Evolutionary conservation across 139 green algal species (phyloP), one percentile per base, ranked within the genome.

Genomic region (Chlamydomonas eustigma): DNA sequence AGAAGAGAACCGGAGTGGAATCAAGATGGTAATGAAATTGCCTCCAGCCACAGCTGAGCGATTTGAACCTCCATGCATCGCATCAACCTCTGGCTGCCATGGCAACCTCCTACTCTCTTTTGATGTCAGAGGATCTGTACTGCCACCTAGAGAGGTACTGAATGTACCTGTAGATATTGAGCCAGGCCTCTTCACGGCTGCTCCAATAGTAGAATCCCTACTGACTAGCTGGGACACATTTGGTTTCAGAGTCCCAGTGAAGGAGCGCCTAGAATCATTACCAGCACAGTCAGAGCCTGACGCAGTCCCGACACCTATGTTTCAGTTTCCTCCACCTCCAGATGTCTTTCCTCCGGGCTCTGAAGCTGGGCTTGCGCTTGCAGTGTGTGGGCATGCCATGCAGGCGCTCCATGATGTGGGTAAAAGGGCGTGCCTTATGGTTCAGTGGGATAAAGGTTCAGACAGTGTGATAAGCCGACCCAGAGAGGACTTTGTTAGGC

Each of bases 21-120:
- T 44, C 32, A 72, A 72, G 65, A 34, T 39, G 4, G 65, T 72
- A 34, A 18, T 72, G 65, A n/a, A 31, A n/a, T 34, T 72, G 65
- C 34, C 65, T 5, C 65, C 8, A 4, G 24, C 32, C 5, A 4
- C 33, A 6, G 24, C 65, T 12, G 65, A 31, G 22, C n/a, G n/a
- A n/a, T n/a, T n/a, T n/a, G n/a, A n/a, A n/a, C n/a, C n/a, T n/a
- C n/a, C n/a, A n/a, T n/a, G n/a, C n/a, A n/a, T n/a, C n/a, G n/a
- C n/a, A n/a, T 37, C 58, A 18, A 69, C 58, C 12, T 69, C 58
- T 30, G 58, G 35, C 18, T 69, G 58, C 12, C 28, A n/a, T 33
- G 58, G 18, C 58, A 30, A 69, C 8, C 44, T 72, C 28, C 22
- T 50, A 34, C 33, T 72, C 18, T 37, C 4, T 6, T 50, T 72